phyloP scores from a whole-genome alignment of 1,139 yeast species.

The Debaryomyces subglobosus region DNA sequence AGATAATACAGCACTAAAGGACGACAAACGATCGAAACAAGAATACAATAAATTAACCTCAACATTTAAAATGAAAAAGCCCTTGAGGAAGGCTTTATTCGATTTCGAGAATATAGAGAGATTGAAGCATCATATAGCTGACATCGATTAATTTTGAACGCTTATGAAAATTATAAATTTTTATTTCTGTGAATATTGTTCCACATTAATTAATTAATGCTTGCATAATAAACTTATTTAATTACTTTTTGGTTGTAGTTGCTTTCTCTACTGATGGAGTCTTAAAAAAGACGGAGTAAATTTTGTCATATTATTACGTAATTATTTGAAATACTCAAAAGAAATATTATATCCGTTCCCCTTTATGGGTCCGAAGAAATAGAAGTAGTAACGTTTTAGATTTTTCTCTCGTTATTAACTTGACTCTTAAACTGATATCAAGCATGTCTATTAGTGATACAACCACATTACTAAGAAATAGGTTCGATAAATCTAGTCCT shows the following conservation, averaged over 20 bases:
- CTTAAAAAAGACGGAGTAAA: background rate
- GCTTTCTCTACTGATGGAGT: background rate
- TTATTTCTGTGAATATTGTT: background rate
- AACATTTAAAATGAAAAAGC: constrained; percentile 24
- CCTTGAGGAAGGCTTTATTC: constrained; percentile 28
- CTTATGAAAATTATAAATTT: background rate
- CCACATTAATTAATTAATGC: background rate
- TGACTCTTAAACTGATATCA: background rate
- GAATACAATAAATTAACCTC: constrained; percentile 24
- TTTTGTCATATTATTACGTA: background rate
- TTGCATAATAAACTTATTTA: background rate
- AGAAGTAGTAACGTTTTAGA: background rate
- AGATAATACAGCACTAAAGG: constrained; percentile 19
- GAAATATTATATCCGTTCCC: background rate
- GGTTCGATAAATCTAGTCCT: constrained; percentile 12
- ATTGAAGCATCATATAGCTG: constrained; percentile 16
- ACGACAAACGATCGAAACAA: constrained; percentile 13
- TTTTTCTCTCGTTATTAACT: background rate
- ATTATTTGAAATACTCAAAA: background rate
- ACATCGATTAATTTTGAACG: background rate
- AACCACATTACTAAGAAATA: constrained; percentile 15
- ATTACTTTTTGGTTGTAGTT: background rate
- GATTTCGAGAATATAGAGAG: constrained; percentile 30
- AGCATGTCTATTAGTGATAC: constrained; percentile 2
- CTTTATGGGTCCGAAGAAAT: background rate